These are phyloP conservation scores for Dactylella cylindrospora DNA, from an alignment of 2,329 filamentous ascomycete species.

Conservation along the genomic window DNA sequence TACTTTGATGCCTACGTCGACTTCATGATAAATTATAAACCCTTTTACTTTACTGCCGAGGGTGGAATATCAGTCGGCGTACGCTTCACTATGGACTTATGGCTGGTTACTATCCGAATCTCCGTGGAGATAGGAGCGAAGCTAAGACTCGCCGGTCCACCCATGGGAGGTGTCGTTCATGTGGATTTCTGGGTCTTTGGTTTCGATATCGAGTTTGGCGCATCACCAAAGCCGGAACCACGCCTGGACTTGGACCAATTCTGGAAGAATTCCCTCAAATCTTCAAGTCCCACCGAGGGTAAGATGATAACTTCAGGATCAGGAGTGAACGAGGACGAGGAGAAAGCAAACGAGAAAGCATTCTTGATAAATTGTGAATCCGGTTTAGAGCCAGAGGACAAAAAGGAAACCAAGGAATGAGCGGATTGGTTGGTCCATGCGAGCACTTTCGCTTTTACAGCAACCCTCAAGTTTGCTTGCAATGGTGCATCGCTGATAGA, in stretches of 20 bases:
- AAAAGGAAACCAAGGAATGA: slow-evolving; percentile 8
- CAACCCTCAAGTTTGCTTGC: slow-evolving; percentile 1
- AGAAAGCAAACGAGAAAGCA: not conserved
- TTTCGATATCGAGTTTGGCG: slow-evolving; percentile 49
- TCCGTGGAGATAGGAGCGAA: slow-evolving; percentile 49
- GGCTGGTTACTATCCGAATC: slow-evolving; percentile 49
- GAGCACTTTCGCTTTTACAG: not conserved
- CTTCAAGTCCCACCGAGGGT: not conserved
- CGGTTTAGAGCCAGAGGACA: slow-evolving; percentile 3
- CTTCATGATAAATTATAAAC: slow-evolving; percentile 54
- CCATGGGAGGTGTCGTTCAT: slow-evolving; percentile 49
- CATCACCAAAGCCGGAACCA: not conserved
- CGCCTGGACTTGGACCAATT: not conserved
- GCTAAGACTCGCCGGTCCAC: slow-evolving; percentile 50
- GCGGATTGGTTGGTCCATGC: not conserved
- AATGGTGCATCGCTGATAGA: not conserved
- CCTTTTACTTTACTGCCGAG: slow-evolving; percentile 52
- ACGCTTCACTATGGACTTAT: slow-evolving; percentile 45
- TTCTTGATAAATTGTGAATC: slow-evolving; percentile 10
- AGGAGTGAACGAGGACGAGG: not conserved
- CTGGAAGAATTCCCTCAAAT: not conserved
- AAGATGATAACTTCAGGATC: not conserved
- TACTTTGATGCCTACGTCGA: slow-evolving; percentile 54
- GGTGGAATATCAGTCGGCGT: slow-evolving; percentile 49
- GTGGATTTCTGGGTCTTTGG: slow-evolving; percentile 51